phyloP scores from a whole-genome alignment of 495 filamentous ascomycete genomes.

The Coniosporium apollinis region DNA sequence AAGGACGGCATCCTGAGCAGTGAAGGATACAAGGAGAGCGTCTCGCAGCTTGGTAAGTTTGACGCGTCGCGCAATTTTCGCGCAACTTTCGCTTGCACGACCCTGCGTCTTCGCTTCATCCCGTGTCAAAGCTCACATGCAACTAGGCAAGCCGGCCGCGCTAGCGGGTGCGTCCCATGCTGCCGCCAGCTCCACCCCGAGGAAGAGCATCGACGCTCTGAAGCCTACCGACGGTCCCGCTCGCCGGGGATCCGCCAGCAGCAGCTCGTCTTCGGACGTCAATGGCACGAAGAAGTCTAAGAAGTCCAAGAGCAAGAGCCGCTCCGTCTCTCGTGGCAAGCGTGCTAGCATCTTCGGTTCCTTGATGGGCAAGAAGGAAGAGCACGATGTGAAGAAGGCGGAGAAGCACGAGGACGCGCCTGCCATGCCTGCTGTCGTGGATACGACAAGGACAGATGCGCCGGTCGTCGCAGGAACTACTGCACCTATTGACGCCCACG shows the following conservation, averaged over 20 bases:
- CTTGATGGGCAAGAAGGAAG: constrained; percentile 49
- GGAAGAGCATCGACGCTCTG: constrained; percentile 22
- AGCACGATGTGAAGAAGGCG: constrained; percentile 29
- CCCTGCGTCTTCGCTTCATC: constrained; percentile 16
- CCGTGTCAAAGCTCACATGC: constrained; percentile 22
- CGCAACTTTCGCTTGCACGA: too few species aligned
- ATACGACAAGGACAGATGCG: constrained; percentile 5
- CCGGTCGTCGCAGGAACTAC: constrained; percentile 4
- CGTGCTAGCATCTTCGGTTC: constrained; percentile 65
- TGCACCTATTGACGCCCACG: constrained; percentile 6
- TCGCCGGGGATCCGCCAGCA: constrained; percentile 14
- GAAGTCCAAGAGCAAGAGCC: constrained; percentile 26
- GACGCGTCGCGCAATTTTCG: too few species aligned
- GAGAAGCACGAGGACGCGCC: constrained; percentile 22
- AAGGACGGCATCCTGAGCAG: constrained; percentile 26
- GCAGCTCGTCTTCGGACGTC: constrained; percentile 19
- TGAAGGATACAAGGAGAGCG: constrained; percentile 31
- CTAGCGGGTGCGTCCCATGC: constrained; percentile 13
- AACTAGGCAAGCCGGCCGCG: constrained; percentile 18
- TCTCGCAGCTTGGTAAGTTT: constrained; percentile 27
- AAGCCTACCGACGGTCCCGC: constrained; percentile 16
- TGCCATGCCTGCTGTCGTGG: constrained; percentile 22
- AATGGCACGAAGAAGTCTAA: constrained; percentile 27
- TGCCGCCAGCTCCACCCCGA: constrained; percentile 13
- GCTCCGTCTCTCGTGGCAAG: constrained; percentile 72